phyloP scores from a whole-genome alignment of 140 eudicot genomes.

The Senecio squalidus region DNA sequence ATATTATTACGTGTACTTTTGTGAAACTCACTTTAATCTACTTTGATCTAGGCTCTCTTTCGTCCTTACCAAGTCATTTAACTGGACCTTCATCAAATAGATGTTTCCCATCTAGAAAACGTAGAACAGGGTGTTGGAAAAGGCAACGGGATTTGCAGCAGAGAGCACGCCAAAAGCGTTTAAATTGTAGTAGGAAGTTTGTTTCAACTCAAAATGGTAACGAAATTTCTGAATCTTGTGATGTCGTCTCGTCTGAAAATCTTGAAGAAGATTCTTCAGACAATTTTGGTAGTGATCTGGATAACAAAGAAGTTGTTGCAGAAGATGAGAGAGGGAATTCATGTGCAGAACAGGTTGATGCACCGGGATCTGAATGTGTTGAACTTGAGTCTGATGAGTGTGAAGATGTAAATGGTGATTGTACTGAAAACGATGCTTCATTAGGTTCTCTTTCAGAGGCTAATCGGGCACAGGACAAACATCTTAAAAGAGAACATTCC shows the following conservation, averaged over 20 bases:
- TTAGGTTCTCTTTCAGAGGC: slow-evolving; percentile 29
- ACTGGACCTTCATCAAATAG: slow-evolving; percentile 45
- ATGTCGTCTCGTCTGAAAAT: slow-evolving; percentile 18
- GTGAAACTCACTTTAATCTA: slow-evolving; percentile 2
- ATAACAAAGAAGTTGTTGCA: slow-evolving; percentile 34
- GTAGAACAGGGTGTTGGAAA: slow-evolving; percentile 66
- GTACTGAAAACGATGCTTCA: slow-evolving; percentile 17
- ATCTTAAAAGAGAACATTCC: no score
- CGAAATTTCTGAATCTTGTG: slow-evolving; percentile 36
- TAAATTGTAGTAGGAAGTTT: slow-evolving; percentile 48
- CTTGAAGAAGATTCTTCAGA: slow-evolving; percentile 29
- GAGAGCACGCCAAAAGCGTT: slow-evolving; percentile 80
- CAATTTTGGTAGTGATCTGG: slow-evolving; percentile 20
- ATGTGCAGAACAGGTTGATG: slow-evolving; percentile 23
- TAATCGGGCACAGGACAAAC: slow-evolving; percentile 17
- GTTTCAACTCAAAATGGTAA: slow-evolving; percentile 22
- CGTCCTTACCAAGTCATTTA: slow-evolving; percentile 26
- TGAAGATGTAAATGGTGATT: slow-evolving; percentile 28
- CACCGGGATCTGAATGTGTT: no score
- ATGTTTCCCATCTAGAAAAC: slow-evolving; percentile 42
- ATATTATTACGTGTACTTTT: background rate
- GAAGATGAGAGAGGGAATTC: background rate
- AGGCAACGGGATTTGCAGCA: slow-evolving; percentile 50
- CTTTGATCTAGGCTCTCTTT: slow-evolving; percentile 41
- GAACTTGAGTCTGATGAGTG: slow-evolving; percentile 20